phyloP scores from a whole-genome alignment of 2,329 filamentous ascomycete genomes.

The Talaromyces rugulosus region DNA sequence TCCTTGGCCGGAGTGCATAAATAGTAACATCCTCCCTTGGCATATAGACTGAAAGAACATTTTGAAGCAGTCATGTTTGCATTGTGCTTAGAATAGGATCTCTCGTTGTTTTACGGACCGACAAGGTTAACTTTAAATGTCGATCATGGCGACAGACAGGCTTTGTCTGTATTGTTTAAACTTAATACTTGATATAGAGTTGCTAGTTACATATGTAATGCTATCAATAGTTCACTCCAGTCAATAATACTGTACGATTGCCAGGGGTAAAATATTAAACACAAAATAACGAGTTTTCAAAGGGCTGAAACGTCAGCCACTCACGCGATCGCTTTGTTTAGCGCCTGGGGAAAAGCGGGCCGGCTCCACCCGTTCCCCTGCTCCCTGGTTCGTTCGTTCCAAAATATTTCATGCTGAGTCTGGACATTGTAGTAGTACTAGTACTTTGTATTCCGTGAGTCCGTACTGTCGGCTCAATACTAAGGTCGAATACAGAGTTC shows the following conservation, averaged over 20 bases:
- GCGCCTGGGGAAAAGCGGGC: neutral
- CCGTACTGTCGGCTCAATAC: too few species aligned
- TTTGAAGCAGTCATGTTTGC: neutral
- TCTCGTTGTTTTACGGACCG: neutral
- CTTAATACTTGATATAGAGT: too few species aligned
- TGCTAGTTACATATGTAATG: too few species aligned
- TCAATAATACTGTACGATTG: neutral
- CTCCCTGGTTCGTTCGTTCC: neutral
- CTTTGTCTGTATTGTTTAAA: too few species aligned
- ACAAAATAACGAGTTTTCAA: neutral
- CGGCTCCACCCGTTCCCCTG: neutral
- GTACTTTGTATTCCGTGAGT: too few species aligned
- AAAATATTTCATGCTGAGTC: neutral
- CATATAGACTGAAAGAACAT: neutral
- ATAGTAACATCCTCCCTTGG: neutral
- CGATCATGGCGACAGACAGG: neutral
- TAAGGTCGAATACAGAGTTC: too few species aligned
- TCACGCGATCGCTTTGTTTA: neutral
- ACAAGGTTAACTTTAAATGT: neutral
- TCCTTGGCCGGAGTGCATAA: neutral
- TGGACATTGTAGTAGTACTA: too few species aligned
- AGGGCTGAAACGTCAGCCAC: neutral
- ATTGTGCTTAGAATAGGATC: neutral
- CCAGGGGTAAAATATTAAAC: neutral
- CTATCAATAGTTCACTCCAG: too few species aligned